Evolutionary conservation across 139 green algal genomes (phyloP), one percentile per base, ranked within the genome.

Genomic region (Coccomyxa sp.): DNA sequence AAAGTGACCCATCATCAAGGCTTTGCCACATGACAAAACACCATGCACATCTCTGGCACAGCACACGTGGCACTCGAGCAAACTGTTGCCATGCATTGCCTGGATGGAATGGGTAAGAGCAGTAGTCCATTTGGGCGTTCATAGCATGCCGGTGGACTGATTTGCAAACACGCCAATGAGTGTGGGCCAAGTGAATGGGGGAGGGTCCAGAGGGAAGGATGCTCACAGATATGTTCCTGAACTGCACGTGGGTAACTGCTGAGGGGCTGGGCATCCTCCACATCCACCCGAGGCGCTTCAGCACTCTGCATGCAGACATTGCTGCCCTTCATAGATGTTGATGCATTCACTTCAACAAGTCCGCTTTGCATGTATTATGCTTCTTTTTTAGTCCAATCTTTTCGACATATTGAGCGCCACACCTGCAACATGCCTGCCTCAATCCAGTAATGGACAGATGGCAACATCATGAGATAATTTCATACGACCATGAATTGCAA

Each of bases 201-300:
- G 38, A 80, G 63, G 32, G 76, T 13, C 7, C 9, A 57, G 51
- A 74, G 4, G 12, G 18, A 31, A n/a, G 58, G 23, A 13, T n/a
- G 57, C 60, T 76, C 38, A 81, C 75, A 31, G 13, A 92, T 66
- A 17, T 87, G 76, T 81, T 92, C 89, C 67, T 92, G 89, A 12
- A 88, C 82, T 18, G 79, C 82, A 63, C 84, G 82, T 1, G 82
- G 76, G 71, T 85, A 92, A 11, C 25, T 81, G n/a, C 76, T 80
- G 13, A 92, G 76, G 1, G 66, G 45, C 32, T 81, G 76, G 16
- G 32, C 32, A 38, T 28, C 57, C 25, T 82, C 45, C 16, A 59
- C 31, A 13, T 18, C 32, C n/a, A 79, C 32, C 16, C 77, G 45
- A 21, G 77, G 38, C 38, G 75, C 25, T 28, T 79, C 75, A 79